Percentiles rank a stretch among this genome's conserved stretches.
These are phyloP conservation scores for Oenanthe javanica DNA, from an alignment of 140 eudicot species.

Conservation along the genomic window DNA sequence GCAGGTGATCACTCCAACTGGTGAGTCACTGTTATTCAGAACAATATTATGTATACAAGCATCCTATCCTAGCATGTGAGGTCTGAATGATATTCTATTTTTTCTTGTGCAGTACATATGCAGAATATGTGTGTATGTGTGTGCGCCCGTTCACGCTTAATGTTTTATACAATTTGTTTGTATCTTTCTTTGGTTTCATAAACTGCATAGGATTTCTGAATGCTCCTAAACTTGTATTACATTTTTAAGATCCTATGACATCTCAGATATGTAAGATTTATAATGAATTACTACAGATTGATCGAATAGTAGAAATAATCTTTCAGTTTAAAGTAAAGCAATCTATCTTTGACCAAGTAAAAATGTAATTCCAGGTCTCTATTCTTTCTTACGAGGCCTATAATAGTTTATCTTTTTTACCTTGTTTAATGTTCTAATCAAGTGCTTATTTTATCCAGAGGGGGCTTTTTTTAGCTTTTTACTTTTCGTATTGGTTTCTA, in stretches of 20 bases:
- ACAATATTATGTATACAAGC: neutral
- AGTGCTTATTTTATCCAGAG: neutral
- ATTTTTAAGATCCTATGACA: no score
- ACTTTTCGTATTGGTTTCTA: neutral
- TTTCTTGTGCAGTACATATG: neutral
- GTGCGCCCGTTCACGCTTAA: no score
- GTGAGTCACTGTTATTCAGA: conserved; percentile 36
- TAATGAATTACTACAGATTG: no score
- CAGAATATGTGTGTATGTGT: neutral
- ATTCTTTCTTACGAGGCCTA: neutral
- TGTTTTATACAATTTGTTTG: neutral
- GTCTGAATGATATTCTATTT: neutral
- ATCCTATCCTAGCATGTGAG: neutral
- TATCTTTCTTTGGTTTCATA: neutral
- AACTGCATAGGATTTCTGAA: neutral
- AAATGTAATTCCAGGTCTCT: neutral
- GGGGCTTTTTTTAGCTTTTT: neutral
- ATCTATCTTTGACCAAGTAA: no score
- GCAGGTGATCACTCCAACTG: conserved; percentile 96
- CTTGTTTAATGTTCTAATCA: neutral
- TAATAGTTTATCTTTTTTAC: neutral
- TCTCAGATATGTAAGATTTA: no score
- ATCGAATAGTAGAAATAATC: no score
- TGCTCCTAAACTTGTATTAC: neutral
- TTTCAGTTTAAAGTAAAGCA: no score